Evolutionary conservation across 1,284 basidiomycete genomes (phyloP), one percentile per base, ranked within the genome.

Genomic region (Leucocoprinus gongylophorus): DNA sequence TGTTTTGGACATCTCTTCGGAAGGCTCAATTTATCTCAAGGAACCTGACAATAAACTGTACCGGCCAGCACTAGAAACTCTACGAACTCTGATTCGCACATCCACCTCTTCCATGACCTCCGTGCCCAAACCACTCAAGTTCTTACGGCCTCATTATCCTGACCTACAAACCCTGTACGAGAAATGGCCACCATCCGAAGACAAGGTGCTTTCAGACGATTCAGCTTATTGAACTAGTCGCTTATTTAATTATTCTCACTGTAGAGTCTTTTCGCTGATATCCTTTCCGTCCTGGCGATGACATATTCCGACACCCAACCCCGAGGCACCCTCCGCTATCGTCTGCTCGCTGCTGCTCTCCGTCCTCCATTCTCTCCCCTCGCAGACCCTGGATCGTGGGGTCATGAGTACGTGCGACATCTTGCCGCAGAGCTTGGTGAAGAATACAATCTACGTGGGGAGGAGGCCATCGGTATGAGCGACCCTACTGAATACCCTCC

Each of bases 81-180:
- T 99, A 15, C 82, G 95, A 52, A 95, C 90, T 20, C 76, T 99
- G 37, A 99, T 99, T 63, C 79, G 93, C 63, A 98, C 97, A 3
- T 95, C 94, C 20, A 99, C 97, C 3, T 95, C 92, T 18, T 98
- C 94, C 6, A 98, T 99, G 95, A 99, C 97, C n/a, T 95, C 92
- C 13, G 97, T 99, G 12, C 97, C 97, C 2, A 99, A 99, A 75
- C 97, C 97, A 32, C 81, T 99, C 57, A 99, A 99, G 71, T 99
- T 99, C 73, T 80, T 99, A 45, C 86, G 95, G 55, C 95, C 95
- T 26, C 89, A 95, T 65, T 99, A 97, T 67, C 88, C 89, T 39
- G 88, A 88, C 57, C 78, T 99, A 50, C 91, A 94, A 66, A 71
- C 72, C 33, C 72, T 95, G 18, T 88, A 92, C 67, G 87, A 91